phyloP scores from a whole-genome alignment of 1,139 yeast genomes.

The Kodamaea sp. region DNA sequence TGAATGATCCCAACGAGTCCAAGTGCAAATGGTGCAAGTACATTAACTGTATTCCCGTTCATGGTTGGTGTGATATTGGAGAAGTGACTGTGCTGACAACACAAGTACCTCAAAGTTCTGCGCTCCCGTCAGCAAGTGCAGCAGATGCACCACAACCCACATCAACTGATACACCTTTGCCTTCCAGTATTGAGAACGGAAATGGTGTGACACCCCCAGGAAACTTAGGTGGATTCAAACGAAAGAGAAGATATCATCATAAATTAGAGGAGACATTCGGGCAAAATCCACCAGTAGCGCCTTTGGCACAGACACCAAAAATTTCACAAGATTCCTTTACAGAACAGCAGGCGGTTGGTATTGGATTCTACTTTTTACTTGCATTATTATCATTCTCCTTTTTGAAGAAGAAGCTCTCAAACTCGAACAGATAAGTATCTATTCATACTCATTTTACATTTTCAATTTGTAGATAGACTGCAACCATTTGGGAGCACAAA shows the following conservation, averaged over 20 bases:
- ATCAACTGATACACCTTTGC: slow-evolving; percentile 6
- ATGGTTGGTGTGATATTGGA: slow-evolving; percentile 72
- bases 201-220: too few relatives aligned
- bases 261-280: neutral
- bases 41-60: slow-evolving; percentile 69
- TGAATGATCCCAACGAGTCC: slow-evolving; percentile 15
- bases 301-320: neutral
- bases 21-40: slow-evolving; percentile 72
- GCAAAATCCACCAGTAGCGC: neutral
- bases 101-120: slow-evolving; percentile 1
- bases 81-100: slow-evolving; percentile 34
- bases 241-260: slow-evolving; percentile 4
- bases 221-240: neutral
- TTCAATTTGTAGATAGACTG: too few relatives aligned
- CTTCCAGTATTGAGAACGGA: slow-evolving; percentile 13
- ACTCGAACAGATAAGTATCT: too few relatives aligned
- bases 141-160: slow-evolving; percentile 5
- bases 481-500: too few relatives aligned
- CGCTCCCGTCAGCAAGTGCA: slow-evolving; percentile 8
- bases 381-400: slow-evolving; percentile 19
- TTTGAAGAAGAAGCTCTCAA: slow-evolving; percentile 11
- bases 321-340: slow-evolving; percentile 5
- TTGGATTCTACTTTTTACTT: slow-evolving; percentile 18
- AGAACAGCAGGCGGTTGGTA: slow-evolving; percentile 15
- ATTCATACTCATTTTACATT: too few relatives aligned